Evolutionary conservation across 2,329 filamentous ascomycete genomes (phyloP).

Genomic region (Aspergillus tanneri): DNA sequence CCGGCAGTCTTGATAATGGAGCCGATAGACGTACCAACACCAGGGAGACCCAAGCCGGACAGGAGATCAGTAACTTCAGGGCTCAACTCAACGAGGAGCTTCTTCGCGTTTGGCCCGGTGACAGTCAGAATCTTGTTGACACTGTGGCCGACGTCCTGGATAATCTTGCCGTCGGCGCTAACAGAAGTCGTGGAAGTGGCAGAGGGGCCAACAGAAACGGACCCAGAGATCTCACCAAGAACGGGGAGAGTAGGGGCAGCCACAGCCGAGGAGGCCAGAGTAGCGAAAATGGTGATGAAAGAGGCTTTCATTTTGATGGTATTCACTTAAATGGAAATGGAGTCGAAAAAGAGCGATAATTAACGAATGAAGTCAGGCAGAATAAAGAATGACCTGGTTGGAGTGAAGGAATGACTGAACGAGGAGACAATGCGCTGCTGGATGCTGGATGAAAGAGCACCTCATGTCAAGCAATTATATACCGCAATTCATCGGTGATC

Average conservation of each 20-base stretch:
- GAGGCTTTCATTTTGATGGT: constrained; percentile 28
- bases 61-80: constrained; percentile 31
- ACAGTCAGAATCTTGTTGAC: constrained; percentile 32
- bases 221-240: constrained; percentile 8
- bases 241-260: constrained; percentile 28
- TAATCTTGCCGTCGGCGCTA: constrained; percentile 24
- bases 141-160: constrained; percentile 29
- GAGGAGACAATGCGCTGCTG: constrained; percentile 15
- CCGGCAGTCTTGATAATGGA: constrained; percentile 28
- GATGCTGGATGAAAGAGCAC: constrained; percentile 5
- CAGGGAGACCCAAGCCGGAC: constrained; percentile 29
- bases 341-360: constrained; percentile 11
- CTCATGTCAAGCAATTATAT: constrained; percentile 16
- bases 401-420: constrained; percentile 13
- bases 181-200: constrained; percentile 12
- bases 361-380: constrained; percentile 1
- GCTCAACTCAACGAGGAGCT: constrained; percentile 33
- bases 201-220: constrained; percentile 12
- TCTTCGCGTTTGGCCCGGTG: constrained; percentile 25
- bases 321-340: constrained; percentile 8
- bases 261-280: constrained; percentile 23
- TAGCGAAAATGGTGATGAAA: constrained; percentile 25
- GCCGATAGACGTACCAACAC: constrained; percentile 27
- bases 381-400: constrained; percentile 24
- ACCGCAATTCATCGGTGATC: constrained; percentile 4